These are phyloP conservation scores for Phylloporus arenicola DNA, from an alignment of 768 basidiomycete genomes.

Conservation along the genomic window DNA sequence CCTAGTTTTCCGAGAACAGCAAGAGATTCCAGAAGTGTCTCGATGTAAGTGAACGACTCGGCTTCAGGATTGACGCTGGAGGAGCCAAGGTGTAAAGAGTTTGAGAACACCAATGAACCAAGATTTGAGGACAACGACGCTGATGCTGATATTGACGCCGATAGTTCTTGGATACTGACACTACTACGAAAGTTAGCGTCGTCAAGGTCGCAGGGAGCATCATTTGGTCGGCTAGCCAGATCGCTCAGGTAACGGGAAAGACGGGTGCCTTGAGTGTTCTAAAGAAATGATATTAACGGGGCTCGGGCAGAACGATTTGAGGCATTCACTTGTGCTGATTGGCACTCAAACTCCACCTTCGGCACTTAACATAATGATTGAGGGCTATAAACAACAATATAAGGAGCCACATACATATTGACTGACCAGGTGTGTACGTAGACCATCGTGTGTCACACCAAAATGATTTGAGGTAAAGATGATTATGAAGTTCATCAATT, in stretches of 20 bases:
- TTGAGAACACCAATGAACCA: conserved; percentile 14
- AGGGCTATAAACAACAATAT: conserved; percentile 3
- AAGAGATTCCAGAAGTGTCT: conserved; percentile 87
- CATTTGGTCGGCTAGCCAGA: conserved; percentile 68
- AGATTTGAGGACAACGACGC: conserved; percentile 24
- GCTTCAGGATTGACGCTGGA: conserved; percentile 68
- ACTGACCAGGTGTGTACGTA: conserved; percentile 75
- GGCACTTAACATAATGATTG: conserved; percentile 43
- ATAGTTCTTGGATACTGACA: conserved; percentile 15
- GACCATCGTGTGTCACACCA: conserved; percentile 95
- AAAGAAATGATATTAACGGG: conserved; percentile 31
- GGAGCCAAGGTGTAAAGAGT: conserved; percentile 19
- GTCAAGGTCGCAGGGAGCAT: conserved; percentile 64
- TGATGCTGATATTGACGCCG: conserved; percentile 18
- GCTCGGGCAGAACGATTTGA: conserved; percentile 18
- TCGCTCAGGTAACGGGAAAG: conserved; percentile 60
- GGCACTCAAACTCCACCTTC: conserved; percentile 59
- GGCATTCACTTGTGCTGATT: conserved; percentile 25
- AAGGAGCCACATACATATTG: conserved; percentile 48
- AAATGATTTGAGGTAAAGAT: conserved; percentile 95
- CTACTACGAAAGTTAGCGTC: conserved; percentile 31
- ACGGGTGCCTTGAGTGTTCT: conserved; percentile 40
- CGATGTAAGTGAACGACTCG: conserved; percentile 91
- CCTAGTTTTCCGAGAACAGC: conserved; percentile 88
- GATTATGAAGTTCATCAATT: conserved; percentile 91